phyloP scores from a whole-genome alignment of 1,284 basidiomycete species.

The Heterobasidion parviporum region DNA sequence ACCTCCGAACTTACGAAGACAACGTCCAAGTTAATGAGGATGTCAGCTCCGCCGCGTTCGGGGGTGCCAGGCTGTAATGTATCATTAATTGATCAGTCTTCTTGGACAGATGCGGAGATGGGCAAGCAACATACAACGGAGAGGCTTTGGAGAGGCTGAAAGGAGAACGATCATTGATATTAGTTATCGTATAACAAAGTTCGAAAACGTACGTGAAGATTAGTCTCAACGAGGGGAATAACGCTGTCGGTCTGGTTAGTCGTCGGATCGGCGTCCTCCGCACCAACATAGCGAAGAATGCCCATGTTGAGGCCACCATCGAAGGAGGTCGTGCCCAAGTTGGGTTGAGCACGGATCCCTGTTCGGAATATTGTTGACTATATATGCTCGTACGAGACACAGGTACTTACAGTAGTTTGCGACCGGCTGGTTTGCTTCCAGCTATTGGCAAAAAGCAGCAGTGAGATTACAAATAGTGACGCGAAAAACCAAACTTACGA shows the following conservation, averaged over 20 bases:
- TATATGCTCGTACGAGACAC: neutral
- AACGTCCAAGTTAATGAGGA: conserved; percentile 19
- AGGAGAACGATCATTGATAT: neutral
- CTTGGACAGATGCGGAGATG: too few relatives aligned
- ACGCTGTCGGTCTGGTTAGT: conserved; percentile 18
- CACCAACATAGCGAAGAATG: conserved; percentile 45
- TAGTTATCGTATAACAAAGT: neutral
- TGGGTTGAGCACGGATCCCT: conserved; percentile 16
- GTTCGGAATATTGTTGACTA: neutral
- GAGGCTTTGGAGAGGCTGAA: neutral
- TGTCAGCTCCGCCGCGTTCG: conserved; percentile 19
- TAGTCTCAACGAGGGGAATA: conserved; percentile 19
- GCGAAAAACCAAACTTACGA: conserved; percentile 15
- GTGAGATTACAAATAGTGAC: conserved; percentile 6
- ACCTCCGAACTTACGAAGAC: conserved; percentile 13
- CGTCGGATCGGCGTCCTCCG: conserved; percentile 33
- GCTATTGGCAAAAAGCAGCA: conserved; percentile 3
- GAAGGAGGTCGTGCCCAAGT: conserved; percentile 10
- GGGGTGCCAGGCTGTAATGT: conserved; percentile 19
- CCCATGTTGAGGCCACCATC: conserved; percentile 36
- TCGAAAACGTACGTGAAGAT: conserved; percentile 13
- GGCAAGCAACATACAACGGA: neutral
- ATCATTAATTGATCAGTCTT: neutral
- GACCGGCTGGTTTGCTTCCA: conserved; percentile 28
- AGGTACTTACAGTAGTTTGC: conserved; percentile 30